Conservation (phyloP, 305 asterid species). For the Solanum hybrid region DNA sequence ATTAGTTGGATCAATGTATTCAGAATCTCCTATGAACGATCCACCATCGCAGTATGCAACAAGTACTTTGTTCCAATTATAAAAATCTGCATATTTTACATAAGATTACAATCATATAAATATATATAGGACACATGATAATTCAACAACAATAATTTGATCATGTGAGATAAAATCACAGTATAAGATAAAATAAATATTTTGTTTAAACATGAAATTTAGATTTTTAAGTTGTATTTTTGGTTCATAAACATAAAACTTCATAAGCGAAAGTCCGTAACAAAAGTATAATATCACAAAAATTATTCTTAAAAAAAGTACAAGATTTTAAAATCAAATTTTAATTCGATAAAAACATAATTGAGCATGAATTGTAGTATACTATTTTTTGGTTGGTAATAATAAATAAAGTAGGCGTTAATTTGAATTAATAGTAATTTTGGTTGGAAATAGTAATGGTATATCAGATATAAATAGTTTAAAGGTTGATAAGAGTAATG, state of each 20-base stretch:
- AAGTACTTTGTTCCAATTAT: background rate
- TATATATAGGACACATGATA: no score
- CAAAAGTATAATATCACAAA: background rate
- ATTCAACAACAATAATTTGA: background rate
- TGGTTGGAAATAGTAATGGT: background rate
- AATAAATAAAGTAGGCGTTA: background rate
- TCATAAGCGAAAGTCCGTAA: background rate
- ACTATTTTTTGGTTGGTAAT: background rate
- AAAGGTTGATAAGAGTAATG: background rate
- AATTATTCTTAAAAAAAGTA: background rate
- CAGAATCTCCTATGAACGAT: slow-evolving; percentile 28
- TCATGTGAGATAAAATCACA: background rate
- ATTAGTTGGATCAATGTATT: background rate
- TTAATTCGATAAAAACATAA: background rate
- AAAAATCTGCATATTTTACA: background rate
- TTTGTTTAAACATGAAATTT: background rate
- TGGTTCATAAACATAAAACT: background rate
- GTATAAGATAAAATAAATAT: no score
- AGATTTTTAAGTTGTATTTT: background rate
- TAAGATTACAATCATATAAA: slow-evolving; percentile 2
- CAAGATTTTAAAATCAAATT: background rate
- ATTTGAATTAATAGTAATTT: background rate
- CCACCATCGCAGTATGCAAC: slow-evolving; percentile 29
- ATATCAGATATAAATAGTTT: background rate
- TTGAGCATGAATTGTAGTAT: background rate